Percentiles rank a stretch among this genome's conserved stretches.
Evolutionary conservation across 2,329 filamentous ascomycete species (phyloP).

Genomic region (Fusarium armeniacum): DNA sequence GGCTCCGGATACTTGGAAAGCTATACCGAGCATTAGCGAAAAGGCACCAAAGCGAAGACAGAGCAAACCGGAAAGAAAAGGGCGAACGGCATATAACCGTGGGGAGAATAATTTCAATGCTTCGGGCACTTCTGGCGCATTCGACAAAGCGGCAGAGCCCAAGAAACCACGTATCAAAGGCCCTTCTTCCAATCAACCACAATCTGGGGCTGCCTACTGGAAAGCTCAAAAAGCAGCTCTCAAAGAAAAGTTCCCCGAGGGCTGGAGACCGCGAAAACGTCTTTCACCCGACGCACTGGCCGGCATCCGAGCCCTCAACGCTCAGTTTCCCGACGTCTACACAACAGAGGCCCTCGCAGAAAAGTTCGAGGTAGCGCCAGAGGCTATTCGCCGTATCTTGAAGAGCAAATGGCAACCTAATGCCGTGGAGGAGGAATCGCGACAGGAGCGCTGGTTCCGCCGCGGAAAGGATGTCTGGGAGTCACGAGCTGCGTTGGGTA

Average conservation of each 20-base stretch:
- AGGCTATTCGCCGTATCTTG: slow-evolving; percentile 89
- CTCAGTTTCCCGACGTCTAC: slow-evolving; percentile 81
- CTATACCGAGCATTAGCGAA: slow-evolving; percentile 7
- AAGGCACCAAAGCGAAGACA: not conserved
- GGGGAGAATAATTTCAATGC: slow-evolving; percentile 3
- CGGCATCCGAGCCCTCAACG: slow-evolving; percentile 87
- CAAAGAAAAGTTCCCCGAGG: slow-evolving; percentile 81
- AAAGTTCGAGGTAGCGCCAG: slow-evolving; percentile 87
- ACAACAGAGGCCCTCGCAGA: slow-evolving; percentile 79
- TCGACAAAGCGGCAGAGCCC: not conserved
- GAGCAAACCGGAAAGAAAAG: not conserved
- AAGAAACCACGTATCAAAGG: slow-evolving; percentile 29
- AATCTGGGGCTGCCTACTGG: slow-evolving; percentile 70
- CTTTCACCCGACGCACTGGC: slow-evolving; percentile 92
- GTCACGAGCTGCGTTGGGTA: slow-evolving; percentile 70
- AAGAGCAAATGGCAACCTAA: slow-evolving; percentile 80
- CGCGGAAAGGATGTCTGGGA: slow-evolving; percentile 72
- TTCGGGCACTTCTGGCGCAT: not conserved
- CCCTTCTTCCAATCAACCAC: slow-evolving; percentile 31
- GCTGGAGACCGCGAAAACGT: slow-evolving; percentile 87
- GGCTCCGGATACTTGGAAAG: slow-evolving; percentile 18
- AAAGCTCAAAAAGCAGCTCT: slow-evolving; percentile 80
- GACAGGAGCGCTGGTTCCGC: slow-evolving; percentile 72
- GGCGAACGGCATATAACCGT: not conserved
- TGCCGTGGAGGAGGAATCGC: slow-evolving; percentile 69